phyloP scores from a whole-genome alignment of 768 basidiomycete genomes.

The Suillus decipiens region DNA sequence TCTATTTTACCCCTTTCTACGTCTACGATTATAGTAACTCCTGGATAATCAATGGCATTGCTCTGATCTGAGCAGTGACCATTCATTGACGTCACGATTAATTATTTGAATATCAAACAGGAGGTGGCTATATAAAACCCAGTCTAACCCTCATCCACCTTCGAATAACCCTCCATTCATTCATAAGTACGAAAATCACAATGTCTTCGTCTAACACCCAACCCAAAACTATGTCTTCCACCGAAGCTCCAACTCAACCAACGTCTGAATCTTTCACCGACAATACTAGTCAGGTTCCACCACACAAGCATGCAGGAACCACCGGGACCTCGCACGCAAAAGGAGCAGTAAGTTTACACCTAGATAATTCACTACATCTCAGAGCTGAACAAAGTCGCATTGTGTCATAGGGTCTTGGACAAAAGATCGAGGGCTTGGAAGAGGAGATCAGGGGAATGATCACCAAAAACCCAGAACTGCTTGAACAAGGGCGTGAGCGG shows the following conservation, averaged over 20 bases:
- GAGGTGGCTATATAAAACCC: neutral
- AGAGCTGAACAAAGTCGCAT: neutral
- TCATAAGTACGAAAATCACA: neutral
- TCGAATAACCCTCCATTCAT: neutral
- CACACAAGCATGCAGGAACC: conserved; percentile 44
- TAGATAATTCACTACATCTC: neutral
- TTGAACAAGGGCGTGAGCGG: conserved; percentile 39
- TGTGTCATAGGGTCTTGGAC: conserved; percentile 28
- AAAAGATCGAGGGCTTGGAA: conserved; percentile 39
- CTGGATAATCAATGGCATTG: too few species aligned
- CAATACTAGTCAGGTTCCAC: conserved; percentile 32
- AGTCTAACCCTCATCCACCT: neutral
- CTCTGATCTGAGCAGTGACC: neutral
- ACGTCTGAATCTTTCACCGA: neutral
- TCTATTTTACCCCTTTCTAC: neutral
- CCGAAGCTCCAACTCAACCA: neutral
- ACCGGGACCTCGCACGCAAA: conserved; percentile 38
- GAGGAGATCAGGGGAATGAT: conserved; percentile 44
- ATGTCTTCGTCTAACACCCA: conserved; percentile 20
- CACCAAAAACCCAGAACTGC: conserved; percentile 35
- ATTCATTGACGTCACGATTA: neutral
- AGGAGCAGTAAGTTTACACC: conserved; percentile 30
- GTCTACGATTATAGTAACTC: neutral
- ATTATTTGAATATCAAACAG: too few species aligned
- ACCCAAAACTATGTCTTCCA: neutral